A percentile compares a stretch with the other conserved stretches of the same genome.
These are phyloP conservation scores for Acorus gramineus DNA, from an alignment of 106 monocot species.

Conservation along the genomic window DNA sequence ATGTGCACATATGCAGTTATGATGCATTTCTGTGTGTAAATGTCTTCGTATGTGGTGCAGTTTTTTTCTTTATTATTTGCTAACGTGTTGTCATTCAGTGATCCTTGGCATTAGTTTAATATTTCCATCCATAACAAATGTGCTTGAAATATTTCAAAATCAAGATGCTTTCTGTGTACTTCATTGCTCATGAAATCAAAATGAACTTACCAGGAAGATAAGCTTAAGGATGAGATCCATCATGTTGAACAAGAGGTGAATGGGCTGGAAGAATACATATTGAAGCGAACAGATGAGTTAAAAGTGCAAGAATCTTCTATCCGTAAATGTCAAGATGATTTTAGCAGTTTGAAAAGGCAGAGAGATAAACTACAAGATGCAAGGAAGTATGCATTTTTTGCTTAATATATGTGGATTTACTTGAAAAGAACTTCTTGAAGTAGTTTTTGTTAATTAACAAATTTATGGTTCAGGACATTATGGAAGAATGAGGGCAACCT, in stretches of 20 bases:
- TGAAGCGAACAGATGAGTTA: slow-evolving; percentile 48
- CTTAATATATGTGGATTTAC: background rate
- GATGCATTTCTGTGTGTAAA: too few species aligned
- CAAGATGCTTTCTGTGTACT: too few species aligned
- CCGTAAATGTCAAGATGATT: slow-evolving; percentile 44
- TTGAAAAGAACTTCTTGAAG: background rate
- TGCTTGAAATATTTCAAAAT: too few species aligned
- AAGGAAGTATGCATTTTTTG: slow-evolving; percentile 58
- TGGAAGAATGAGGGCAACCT: slow-evolving; percentile 92
- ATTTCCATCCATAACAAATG: too few species aligned
- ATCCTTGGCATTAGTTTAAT: too few species aligned
- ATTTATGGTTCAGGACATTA: slow-evolving; percentile 44
- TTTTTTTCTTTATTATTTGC: too few species aligned
- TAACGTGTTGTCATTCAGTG: too few species aligned
- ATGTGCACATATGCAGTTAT: too few species aligned
- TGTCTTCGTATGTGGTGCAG: too few species aligned
- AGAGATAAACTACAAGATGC: slow-evolving; percentile 80
- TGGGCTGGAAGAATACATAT: slow-evolving; percentile 38
- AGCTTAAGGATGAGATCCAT: slow-evolving; percentile 78
- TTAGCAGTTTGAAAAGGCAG: slow-evolving; percentile 44
- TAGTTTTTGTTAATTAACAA: slow-evolving; percentile 3
- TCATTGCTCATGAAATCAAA: too few species aligned
- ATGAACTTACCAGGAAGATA: slow-evolving; percentile 39
- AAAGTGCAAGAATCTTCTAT: slow-evolving; percentile 31
- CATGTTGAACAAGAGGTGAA: slow-evolving; percentile 58